Evolutionary conservation across 2,329 filamentous ascomycete genomes (phyloP), one percentile per base, ranked within the genome.

Genomic region (Diaporthe citri): DNA sequence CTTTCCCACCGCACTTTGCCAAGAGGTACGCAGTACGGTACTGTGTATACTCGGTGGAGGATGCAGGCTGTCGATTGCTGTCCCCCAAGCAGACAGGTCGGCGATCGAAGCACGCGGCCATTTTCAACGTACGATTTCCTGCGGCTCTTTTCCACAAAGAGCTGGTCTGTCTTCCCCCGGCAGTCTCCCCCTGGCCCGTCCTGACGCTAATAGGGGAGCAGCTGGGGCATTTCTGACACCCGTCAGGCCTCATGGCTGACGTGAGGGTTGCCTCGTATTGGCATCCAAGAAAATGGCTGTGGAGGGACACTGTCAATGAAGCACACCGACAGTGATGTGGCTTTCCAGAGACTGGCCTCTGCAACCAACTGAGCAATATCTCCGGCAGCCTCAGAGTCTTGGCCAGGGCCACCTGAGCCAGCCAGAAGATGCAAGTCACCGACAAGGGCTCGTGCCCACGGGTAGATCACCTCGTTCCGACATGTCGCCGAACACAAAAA

Each of bases 81-180:
- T 52, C 13, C 22, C 64, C 31, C 48, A 39, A 28, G 31, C 64
- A 67, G 22, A 67, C 64, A 52, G 31, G 64, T 67, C 64, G 64
- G 64, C 64, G 64, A 67, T 67, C 64, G 64, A 67, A 48, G 46
- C 48, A 67, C 48, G 41, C 60, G n/a, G 60, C 41, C 60, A 64
- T 52, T n/a, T 46, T 52, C 64, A 67, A 67, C 64, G 64, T 67
- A 67, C 64, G 64, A 67, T 52, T 60, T 36, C 46, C 70, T 60
- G 39, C 36, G 41, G 41, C 55, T 46, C 60, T 55, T 67, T 67
- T 43, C 71, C 71, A 22, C 46, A 67, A 52, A 48, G 55, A 67
- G 71, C 43, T 59, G 72, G 51, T 70, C 28, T 74, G 52, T 59
- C 36, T 69, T 46, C 62, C 52, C 62, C 62, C 46, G 56, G 41